Evolutionary conservation across 352 stramenopile genomes (phyloP).

Genomic region (Phytophthora melonis): DNA sequence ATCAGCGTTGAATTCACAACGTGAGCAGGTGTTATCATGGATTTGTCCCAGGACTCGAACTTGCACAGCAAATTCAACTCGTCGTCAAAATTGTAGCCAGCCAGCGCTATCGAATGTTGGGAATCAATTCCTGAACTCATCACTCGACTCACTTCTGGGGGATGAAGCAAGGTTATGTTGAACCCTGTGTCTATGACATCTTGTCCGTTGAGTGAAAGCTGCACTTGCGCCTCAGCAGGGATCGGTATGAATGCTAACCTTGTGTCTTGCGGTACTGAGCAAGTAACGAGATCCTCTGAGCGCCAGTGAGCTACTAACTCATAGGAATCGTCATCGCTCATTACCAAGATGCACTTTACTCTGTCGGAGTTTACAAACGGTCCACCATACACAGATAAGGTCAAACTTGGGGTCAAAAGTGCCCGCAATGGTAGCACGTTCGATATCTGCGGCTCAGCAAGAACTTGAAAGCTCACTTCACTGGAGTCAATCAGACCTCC

Average conservation of each 20-base stretch:
- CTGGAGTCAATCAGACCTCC: constrained; percentile 44
- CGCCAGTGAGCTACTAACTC: constrained; percentile 26
- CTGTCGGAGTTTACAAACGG: constrained; percentile 27
- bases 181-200: constrained; percentile 40
- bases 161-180: constrained; percentile 47
- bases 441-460: constrained; percentile 22
- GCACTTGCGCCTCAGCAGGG: constrained; percentile 31
- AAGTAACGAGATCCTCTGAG: constrained; percentile 38
- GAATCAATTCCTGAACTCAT: neutral
- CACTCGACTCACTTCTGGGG: constrained; percentile 38
- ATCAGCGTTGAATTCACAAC: constrained; percentile 51
- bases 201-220: constrained; percentile 28
- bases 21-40: constrained; percentile 29
- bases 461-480: constrained; percentile 38
- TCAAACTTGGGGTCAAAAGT: constrained; percentile 18
- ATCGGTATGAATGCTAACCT: neutral
- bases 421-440: constrained; percentile 34
- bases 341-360: constrained; percentile 45
- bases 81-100: constrained; percentile 55
- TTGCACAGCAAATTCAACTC: constrained; percentile 45
- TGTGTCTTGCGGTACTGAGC: constrained; percentile 1
- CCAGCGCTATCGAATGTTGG: constrained; percentile 27
- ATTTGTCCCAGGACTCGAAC: constrained; percentile 39
- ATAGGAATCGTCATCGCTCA: constrained; percentile 2
- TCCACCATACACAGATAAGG: constrained; percentile 37